Evolutionary conservation across 2,329 filamentous ascomycete species (phyloP).

Genomic region (Stagonosporopsis chrysanthemi): DNA sequence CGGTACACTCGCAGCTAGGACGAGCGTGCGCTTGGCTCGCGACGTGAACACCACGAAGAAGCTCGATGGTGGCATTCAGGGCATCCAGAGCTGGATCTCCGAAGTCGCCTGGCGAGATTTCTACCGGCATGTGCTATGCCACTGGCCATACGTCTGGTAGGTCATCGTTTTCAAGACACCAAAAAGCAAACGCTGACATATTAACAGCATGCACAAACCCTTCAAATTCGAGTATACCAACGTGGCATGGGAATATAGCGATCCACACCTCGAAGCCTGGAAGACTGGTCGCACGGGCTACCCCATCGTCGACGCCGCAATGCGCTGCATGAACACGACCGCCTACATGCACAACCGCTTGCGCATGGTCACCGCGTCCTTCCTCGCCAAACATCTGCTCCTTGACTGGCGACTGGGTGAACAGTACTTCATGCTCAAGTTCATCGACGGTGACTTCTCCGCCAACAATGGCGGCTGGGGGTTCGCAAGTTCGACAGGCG

Average conservation of each 20-base stretch:
- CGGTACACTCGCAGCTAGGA: constrained; percentile 56
- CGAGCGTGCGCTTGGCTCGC: constrained; percentile 61
- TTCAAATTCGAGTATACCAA: constrained; percentile 87
- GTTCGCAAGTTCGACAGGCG: constrained; percentile 71
- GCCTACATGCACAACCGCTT: constrained; percentile 62
- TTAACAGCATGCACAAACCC: constrained; percentile 70
- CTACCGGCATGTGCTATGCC: constrained; percentile 70
- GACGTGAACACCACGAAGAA: constrained; percentile 55
- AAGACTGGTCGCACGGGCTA: constrained; percentile 57
- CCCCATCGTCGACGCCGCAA: constrained; percentile 60
- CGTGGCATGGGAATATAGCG: constrained; percentile 73
- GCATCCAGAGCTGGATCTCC: constrained; percentile 56
- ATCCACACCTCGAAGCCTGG: constrained; percentile 70
- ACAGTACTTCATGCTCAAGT: constrained; percentile 59
- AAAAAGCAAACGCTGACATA: constrained; percentile 16
- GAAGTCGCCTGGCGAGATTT: constrained; percentile 63
- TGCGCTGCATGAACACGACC: constrained; percentile 59
- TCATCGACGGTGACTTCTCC: constrained; percentile 58
- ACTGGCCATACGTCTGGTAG: constrained; percentile 85
- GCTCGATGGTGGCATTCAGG: constrained; percentile 59
- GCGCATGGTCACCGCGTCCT: constrained; percentile 60
- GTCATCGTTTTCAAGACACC: background rate
- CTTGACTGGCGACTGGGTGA: constrained; percentile 61
- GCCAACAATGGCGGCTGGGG: constrained; percentile 71
- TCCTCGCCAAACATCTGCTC: constrained; percentile 58